These are phyloP conservation scores for Phycomyces blakesleeanus DNA, from an alignment of 192 early-diverging fungal genomes.

Conservation along the genomic window DNA sequence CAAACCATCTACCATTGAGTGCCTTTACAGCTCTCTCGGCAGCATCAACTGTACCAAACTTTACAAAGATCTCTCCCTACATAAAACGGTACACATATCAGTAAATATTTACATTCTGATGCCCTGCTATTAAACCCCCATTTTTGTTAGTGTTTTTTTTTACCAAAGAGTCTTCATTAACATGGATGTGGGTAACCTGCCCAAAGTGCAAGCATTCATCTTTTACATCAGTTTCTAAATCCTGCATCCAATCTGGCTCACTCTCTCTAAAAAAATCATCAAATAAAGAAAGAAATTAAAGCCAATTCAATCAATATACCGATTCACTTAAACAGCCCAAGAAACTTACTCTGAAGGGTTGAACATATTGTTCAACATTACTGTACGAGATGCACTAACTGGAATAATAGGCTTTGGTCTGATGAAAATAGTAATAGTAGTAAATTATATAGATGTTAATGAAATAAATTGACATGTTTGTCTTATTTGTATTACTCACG, in stretches of 20 bases:
- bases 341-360: slow-evolving; percentile 71
- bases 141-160: too few species aligned
- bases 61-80: slow-evolving; percentile 80
- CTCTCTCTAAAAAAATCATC: slow-evolving; percentile 56
- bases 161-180: slow-evolving; percentile 62
- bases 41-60: slow-evolving; percentile 67
- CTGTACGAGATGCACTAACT: slow-evolving; percentile 52
- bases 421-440: slow-evolving; percentile 10
- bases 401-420: slow-evolving; percentile 44
- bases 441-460: slow-evolving; percentile 1
- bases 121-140: too few species aligned
- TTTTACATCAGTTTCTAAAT: slow-evolving; percentile 81
- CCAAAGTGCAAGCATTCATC: slow-evolving; percentile 82
- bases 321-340: slow-evolving; percentile 3
- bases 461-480: neutral
- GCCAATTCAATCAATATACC: neutral
- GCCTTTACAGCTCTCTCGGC: slow-evolving; percentile 65
- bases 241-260: slow-evolving; percentile 78
- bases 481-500: slow-evolving; percentile 8
- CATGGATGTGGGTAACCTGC: slow-evolving; percentile 65
- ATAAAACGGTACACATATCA: neutral
- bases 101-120: slow-evolving; percentile 15
- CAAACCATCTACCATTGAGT: slow-evolving; percentile 87
- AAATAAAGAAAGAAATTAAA: slow-evolving; percentile 6
- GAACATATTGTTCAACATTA: slow-evolving; percentile 87